Percentiles rank a stretch among this genome's conserved stretches.
Evolutionary conservation across 495 filamentous ascomycete species (phyloP).

Genomic region (Penicillium roqueforti): DNA sequence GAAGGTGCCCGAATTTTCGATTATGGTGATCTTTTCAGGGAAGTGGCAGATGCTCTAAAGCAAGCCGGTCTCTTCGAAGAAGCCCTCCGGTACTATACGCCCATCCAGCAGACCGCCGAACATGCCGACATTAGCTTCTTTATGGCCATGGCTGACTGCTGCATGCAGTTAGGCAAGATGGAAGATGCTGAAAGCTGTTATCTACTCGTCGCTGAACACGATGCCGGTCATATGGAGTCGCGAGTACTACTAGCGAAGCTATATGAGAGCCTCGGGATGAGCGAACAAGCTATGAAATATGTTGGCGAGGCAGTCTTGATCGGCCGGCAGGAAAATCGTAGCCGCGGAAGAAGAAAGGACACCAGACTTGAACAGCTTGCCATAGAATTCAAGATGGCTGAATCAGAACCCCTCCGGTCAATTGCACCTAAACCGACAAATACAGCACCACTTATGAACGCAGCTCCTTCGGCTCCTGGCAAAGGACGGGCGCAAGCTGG

Average conservation of each 20-base stretch:
- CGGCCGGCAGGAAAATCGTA: conserved; percentile 39
- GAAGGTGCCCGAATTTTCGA: conserved; percentile 50
- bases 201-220: conserved; percentile 62
- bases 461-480: conserved; percentile 15
- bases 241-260: conserved; percentile 73
- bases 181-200: conserved; percentile 72
- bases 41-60: conserved; percentile 65
- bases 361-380: conserved; percentile 42
- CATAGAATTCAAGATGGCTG: conserved; percentile 34
- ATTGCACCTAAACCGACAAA: conserved; percentile 31
- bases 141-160: conserved; percentile 71
- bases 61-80: conserved; percentile 51
- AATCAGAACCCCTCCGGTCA: conserved; percentile 12
- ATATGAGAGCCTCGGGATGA: conserved; percentile 66
- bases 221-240: conserved; percentile 63
- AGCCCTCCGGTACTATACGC: conserved; percentile 70
- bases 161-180: conserved; percentile 54
- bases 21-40: conserved; percentile 72
- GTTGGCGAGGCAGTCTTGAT: conserved; percentile 69
- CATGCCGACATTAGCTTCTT: conserved; percentile 58
- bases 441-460: conserved; percentile 17
- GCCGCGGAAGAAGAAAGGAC: conserved; percentile 35
- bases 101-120: conserved; percentile 56
- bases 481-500: conserved; percentile 19
- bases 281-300: conserved; percentile 66